Conservation (phyloP, 1,139 yeast species). For the Yamadazyma epiphylla region DNA sequence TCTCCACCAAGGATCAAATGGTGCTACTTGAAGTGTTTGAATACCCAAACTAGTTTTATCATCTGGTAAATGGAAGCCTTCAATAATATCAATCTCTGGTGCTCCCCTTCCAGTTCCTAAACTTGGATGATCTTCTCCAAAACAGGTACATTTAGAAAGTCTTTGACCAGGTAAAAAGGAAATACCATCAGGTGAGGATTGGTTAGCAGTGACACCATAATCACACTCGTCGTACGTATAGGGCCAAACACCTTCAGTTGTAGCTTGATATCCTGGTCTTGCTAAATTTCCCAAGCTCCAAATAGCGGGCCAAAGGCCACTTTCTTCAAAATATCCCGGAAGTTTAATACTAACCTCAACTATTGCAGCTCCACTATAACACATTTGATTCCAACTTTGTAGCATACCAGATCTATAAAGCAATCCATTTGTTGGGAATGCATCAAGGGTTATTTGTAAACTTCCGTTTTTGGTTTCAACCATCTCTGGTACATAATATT, state of each 20-base stretch:
- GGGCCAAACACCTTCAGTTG: conserved; percentile 34
- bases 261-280: conserved; percentile 27
- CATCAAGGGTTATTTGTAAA: conserved; percentile 19
- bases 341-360: conserved; percentile 22
- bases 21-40: conserved; percentile 31
- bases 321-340: conserved; percentile 21
- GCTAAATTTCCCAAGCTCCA: conserved; percentile 32
- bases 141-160: conserved; percentile 22
- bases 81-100: conserved; percentile 31
- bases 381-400: conserved; percentile 29
- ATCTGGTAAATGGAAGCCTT: conserved; percentile 20
- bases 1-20: conserved; percentile 32
- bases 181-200: conserved; percentile 26
- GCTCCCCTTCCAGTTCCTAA: conserved; percentile 29
- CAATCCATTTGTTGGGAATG: conserved; percentile 21
- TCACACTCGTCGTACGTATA: conserved; percentile 30
- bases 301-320: conserved; percentile 31
- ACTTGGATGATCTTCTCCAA: conserved; percentile 28
- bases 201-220: conserved; percentile 27
- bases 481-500: conserved; percentile 30
- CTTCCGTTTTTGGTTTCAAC: conserved; percentile 23
- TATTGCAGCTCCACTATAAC: conserved; percentile 23
- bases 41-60: conserved; percentile 20
- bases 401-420: conserved; percentile 27
- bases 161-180: conserved; percentile 29